Evolutionary conservation across 257 asterid species (phyloP).

Genomic region (Echium plantagineum): DNA sequence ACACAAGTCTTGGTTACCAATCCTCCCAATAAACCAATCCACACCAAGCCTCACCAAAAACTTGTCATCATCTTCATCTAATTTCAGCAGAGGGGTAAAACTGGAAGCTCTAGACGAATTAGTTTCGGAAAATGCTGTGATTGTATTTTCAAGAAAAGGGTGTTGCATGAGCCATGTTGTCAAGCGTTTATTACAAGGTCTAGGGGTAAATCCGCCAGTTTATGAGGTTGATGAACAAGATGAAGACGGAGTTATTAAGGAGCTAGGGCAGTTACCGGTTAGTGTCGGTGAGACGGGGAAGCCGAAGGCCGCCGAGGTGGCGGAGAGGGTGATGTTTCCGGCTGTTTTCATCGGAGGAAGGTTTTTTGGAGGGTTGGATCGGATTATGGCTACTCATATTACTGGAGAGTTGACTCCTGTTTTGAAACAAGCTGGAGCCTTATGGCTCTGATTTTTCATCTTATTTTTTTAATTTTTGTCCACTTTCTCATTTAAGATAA

Average conservation of each 20-base stretch:
- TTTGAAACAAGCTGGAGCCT: conserved; percentile 55
- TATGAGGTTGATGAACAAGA: conserved; percentile 35
- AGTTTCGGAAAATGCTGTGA: conserved; percentile 25
- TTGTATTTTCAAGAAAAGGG: conserved; percentile 23
- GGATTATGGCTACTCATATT: conserved; percentile 50
- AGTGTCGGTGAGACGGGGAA: not conserved
- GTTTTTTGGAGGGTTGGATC: conserved; percentile 66
- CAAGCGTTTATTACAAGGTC: conserved; percentile 33
- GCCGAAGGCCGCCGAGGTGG: no score
- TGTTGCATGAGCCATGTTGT: conserved; percentile 49
- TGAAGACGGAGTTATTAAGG: conserved; percentile 19
- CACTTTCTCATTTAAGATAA: no score
- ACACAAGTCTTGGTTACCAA: conserved; percentile 22
- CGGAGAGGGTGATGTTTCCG: conserved; percentile 25
- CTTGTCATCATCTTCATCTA: not conserved
- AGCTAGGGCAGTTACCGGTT: conserved; percentile 12
- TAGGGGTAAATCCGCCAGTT: conserved; percentile 41
- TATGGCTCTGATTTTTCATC: conserved; percentile 36
- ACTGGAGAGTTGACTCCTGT: conserved; percentile 55
- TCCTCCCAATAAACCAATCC: conserved; percentile 3
- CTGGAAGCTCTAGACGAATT: conserved; percentile 6
- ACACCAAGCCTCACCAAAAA: not conserved
- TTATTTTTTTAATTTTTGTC: not conserved
- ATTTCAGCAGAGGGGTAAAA: not conserved
- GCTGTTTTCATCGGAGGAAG: conserved; percentile 48